Percentiles rank a stretch among this genome's conserved stretches.
Conservation (phyloP, 768 basidiomycete species). For the Rhizopogon vulgaris region DNA sequence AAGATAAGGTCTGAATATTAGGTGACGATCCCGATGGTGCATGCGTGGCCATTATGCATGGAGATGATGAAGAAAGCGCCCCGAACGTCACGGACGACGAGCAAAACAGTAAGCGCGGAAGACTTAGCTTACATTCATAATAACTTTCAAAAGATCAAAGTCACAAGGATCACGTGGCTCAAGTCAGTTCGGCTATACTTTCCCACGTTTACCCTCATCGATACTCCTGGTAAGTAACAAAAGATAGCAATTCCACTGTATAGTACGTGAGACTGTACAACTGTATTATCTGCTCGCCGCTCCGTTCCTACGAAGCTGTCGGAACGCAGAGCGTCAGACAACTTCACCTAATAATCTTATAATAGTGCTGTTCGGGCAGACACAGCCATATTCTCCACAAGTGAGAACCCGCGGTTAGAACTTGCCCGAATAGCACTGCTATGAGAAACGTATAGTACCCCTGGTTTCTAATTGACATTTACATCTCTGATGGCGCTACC, state of each 20-base stretch:
- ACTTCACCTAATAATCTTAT: neutral
- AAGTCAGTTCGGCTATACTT: neutral
- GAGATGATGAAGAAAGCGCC: slow-evolving; percentile 3
- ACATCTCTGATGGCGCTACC: neutral
- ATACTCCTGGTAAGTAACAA: no score
- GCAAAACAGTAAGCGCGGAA: slow-evolving; percentile 4
- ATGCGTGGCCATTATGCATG: slow-evolving; percentile 25
- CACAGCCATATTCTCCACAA: slow-evolving; percentile 5
- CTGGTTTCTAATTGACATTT: neutral
- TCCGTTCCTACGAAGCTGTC: neutral
- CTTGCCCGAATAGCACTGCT: slow-evolving; percentile 6
- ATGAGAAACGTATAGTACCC: neutral
- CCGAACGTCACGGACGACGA: slow-evolving; percentile 4
- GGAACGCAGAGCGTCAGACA: neutral
- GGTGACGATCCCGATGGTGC: slow-evolving; percentile 25
- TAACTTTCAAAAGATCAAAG: slow-evolving; percentile 1
- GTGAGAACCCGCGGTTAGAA: slow-evolving; percentile 4
- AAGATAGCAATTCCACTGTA: no score
- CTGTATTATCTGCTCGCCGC: neutral
- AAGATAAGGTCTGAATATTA: slow-evolving; percentile 29
- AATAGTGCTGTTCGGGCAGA: slow-evolving; percentile 9
- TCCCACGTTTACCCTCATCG: neutral
- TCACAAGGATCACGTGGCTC: neutral
- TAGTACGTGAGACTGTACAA: no score
- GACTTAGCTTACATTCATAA: neutral